Percentiles rank a stretch among this genome's conserved stretches.
Conservation (phyloP, 345 rosid species). For the Trapa bicornis region DNA sequence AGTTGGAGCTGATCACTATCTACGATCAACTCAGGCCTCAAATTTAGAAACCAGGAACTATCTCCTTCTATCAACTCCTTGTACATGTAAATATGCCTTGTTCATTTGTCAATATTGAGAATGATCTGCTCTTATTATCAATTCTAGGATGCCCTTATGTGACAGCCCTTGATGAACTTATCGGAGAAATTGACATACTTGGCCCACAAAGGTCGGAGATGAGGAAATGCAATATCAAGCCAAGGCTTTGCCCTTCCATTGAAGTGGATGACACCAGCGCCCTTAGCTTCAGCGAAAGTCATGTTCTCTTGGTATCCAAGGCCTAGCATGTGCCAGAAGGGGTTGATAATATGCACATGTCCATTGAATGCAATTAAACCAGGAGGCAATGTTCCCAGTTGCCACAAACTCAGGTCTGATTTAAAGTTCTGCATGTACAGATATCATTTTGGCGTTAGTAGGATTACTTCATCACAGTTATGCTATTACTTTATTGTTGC, state of each 20-base stretch:
- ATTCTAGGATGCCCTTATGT: constrained; percentile 43
- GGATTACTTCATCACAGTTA: neutral
- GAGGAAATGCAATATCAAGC: constrained; percentile 89
- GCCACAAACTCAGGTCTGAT: constrained; percentile 94
- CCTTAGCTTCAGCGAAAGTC: constrained; percentile 46
- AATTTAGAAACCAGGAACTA: constrained; percentile 2
- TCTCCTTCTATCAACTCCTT: constrained; percentile 3
- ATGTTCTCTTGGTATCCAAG: constrained; percentile 85
- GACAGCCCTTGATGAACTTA: constrained; percentile 79
- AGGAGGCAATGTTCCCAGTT: constrained; percentile 85
- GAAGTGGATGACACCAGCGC: constrained; percentile 84
- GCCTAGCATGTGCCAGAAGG: constrained; percentile 98
- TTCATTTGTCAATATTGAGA: constrained; percentile 3
- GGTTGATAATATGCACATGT: constrained; percentile 69
- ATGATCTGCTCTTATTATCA: constrained; percentile 9
- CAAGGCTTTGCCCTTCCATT: constrained; percentile 99
- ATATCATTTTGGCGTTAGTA: neutral
- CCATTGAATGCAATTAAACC: constrained; percentile 88
- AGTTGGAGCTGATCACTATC: constrained; percentile 6
- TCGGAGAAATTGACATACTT: constrained; percentile 74
- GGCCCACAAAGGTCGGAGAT: constrained; percentile 72
- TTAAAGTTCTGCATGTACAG: constrained; percentile 61
- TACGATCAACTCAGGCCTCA: constrained; percentile 5
- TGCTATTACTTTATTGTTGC: neutral
- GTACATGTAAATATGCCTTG: neutral